Evolutionary conservation across 495 filamentous ascomycete genomes (phyloP).

Genomic region (Neurospora discreta): DNA sequence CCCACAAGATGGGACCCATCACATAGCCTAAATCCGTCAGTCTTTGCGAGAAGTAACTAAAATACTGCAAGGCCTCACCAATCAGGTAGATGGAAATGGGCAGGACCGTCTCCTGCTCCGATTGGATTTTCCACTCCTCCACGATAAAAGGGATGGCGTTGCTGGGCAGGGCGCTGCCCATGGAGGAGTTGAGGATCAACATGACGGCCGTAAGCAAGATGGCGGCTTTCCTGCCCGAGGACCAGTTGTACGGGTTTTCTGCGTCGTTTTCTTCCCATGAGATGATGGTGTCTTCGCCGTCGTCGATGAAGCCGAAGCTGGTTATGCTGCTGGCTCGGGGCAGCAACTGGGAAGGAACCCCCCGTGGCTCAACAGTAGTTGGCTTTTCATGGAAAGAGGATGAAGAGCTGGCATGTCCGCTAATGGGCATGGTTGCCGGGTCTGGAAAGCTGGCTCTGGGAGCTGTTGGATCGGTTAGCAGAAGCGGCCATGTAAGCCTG

Average conservation of each 20-base stretch:
- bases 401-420: not conserved
- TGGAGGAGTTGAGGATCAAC: constrained; percentile 63
- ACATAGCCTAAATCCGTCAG: constrained; percentile 12
- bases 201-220: constrained; percentile 47
- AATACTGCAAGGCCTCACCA: constrained; percentile 18
- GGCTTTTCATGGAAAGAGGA: not conserved
- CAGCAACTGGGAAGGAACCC: not conserved
- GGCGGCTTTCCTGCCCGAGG: constrained; percentile 43
- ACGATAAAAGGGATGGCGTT: constrained; percentile 49
- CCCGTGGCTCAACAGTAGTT: not conserved
- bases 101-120: constrained; percentile 48
- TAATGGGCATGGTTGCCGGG: not conserved
- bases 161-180: constrained; percentile 56
- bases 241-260: constrained; percentile 49
- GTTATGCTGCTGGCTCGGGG: not conserved
- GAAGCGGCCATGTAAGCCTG: not conserved
- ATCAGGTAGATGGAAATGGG: constrained; percentile 67
- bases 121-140: constrained; percentile 45
- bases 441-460: not conserved
- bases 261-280: constrained; percentile 39
- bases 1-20: constrained; percentile 46
- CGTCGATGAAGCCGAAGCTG: constrained; percentile 4
- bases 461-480: not conserved
- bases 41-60: not conserved
- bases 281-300: constrained; percentile 27